phyloP scores from a whole-genome alignment of 2,329 filamentous ascomycete genomes.

The Microcyclospora tardicrescens region DNA sequence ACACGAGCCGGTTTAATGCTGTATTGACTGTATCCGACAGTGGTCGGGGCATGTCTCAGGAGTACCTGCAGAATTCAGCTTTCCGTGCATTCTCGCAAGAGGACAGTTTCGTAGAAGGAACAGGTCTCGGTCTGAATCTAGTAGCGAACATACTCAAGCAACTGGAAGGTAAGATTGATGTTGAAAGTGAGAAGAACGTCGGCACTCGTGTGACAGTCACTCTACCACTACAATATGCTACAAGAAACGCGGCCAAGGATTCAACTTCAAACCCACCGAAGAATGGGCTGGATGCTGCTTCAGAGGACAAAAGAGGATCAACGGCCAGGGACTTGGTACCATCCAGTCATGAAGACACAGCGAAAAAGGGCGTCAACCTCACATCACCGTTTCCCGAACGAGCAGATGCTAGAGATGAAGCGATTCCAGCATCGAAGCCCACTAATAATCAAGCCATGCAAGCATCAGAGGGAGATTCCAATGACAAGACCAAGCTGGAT shows the following conservation, averaged over 20 bases:
- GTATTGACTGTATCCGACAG: constrained; percentile 42
- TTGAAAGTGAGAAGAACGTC: constrained; percentile 25
- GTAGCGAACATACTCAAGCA: constrained; percentile 47
- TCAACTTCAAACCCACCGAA: too few species aligned
- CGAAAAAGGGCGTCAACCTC: too few species aligned
- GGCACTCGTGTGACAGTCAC: constrained; percentile 12
- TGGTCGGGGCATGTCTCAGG: constrained; percentile 50
- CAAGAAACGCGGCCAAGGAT: not conserved
- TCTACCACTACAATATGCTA: not conserved
- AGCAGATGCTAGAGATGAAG: too few species aligned
- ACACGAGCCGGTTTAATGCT: constrained; percentile 1
- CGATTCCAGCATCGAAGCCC: too few species aligned
- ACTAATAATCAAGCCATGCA: too few species aligned
- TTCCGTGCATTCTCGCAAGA: constrained; percentile 56
- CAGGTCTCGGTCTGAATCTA: constrained; percentile 53
- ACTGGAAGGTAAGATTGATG: constrained; percentile 46
- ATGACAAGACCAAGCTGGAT: too few species aligned
- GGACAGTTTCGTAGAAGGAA: constrained; percentile 45
- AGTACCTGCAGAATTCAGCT: constrained; percentile 47
- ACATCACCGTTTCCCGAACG: too few species aligned
- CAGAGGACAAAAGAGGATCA: too few species aligned
- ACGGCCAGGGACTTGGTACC: too few species aligned
- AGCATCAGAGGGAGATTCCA: too few species aligned
- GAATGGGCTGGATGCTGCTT: too few species aligned
- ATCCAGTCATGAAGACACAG: too few species aligned